Evolutionary conservation across 768 basidiomycete species (phyloP).

Genomic region (Scleroderma bovista): DNA sequence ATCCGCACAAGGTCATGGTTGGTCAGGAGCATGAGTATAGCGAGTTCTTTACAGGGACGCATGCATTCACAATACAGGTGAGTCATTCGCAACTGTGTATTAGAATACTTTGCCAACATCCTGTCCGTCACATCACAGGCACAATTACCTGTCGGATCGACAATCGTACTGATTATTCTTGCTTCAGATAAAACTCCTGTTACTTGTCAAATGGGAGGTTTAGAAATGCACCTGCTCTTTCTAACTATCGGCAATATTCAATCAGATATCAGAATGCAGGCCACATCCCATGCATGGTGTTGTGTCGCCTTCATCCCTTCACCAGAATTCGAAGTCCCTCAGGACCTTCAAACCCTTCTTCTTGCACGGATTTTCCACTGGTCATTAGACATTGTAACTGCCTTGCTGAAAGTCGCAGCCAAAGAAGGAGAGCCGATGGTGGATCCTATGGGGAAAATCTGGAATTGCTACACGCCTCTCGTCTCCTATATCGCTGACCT

Average conservation of each 20-base stretch:
- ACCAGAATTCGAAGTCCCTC: conserved; percentile 15
- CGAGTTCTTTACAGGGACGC: no score
- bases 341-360: conserved; percentile 20
- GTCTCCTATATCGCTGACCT: conserved; percentile 13
- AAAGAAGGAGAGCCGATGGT: conserved; percentile 18
- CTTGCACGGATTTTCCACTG: conserved; percentile 22
- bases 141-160: conserved; percentile 4
- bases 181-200: conserved; percentile 32
- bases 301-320: conserved; percentile 26
- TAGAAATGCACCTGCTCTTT: conserved; percentile 26
- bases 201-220: conserved; percentile 24
- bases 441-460: conserved; percentile 12
- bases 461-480: conserved; percentile 9
- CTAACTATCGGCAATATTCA: conserved; percentile 28
- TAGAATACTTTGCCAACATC: no score
- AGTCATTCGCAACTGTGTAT: no score
- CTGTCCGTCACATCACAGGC: neutral
- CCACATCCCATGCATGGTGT: conserved; percentile 4
- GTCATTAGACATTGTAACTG: conserved; percentile 21
- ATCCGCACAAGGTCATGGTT: no score
- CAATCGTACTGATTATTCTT: conserved; percentile 24
- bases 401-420: conserved; percentile 24
- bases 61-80: no score
- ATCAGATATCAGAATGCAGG: conserved; percentile 24
- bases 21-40: no score